Conservation (phyloP, 345 rosid species). For the Acer saccharum region DNA sequence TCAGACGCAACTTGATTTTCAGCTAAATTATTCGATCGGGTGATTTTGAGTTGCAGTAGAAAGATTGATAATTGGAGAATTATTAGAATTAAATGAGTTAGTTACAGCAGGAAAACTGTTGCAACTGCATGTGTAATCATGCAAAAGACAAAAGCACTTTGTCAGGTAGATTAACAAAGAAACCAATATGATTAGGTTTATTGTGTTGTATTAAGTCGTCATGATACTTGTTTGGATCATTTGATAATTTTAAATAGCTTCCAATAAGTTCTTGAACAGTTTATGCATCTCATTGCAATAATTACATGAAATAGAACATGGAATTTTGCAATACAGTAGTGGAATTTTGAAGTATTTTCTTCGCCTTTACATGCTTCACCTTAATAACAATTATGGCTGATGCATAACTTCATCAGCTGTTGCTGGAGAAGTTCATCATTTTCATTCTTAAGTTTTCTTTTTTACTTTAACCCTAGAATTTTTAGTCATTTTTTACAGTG, state of each 20-base stretch:
- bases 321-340: too few species aligned
- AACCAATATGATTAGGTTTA: neutral
- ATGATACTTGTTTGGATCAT: neutral
- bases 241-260: neutral
- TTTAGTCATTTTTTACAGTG: too few species aligned
- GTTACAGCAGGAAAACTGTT: neutral
- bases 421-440: neutral
- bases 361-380: neutral
- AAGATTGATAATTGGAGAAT: neutral
- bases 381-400: neutral
- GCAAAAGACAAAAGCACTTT: neutral
- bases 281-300: neutral
- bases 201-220: neutral
- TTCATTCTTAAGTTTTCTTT: neutral
- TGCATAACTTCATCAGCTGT: neutral
- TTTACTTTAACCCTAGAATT: too few species aligned
- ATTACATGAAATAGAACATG: neutral
- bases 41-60: neutral
- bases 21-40: neutral
- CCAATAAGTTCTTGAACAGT: neutral
- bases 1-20: neutral
- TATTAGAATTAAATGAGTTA: too few species aligned
- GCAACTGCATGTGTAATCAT: neutral
- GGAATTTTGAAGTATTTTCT: neutral
- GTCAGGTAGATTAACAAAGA: neutral